Conservation (phyloP, 148 eudicot genomes). For the Arbutus unedo region DNA sequence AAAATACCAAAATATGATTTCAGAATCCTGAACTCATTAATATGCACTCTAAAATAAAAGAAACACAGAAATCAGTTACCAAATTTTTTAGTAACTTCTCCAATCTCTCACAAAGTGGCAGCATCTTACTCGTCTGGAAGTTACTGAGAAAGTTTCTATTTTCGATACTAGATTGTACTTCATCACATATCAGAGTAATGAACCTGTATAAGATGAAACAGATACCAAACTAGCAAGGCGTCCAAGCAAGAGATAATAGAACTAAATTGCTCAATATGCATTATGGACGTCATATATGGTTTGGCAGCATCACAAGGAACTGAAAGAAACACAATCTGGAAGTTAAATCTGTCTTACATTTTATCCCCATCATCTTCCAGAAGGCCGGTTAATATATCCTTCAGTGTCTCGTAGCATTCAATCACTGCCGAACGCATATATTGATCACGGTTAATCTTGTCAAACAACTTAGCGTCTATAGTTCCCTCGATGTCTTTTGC, state of each 20-base stretch:
- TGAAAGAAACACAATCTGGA: neutral
- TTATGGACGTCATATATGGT: neutral
- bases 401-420: conserved; percentile 90
- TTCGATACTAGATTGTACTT: conserved; percentile 54
- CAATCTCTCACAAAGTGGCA: conserved; percentile 73
- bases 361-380: conserved; percentile 54
- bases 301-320: conserved; percentile 2
- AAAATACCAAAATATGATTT: conserved; percentile 18
- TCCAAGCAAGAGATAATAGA: neutral
- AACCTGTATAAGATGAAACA: conserved; percentile 42
- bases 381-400: conserved; percentile 50
- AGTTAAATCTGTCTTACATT: conserved; percentile 36
- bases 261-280: neutral
- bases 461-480: conserved; percentile 72
- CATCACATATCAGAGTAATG: conserved; percentile 49
- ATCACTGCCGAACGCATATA: conserved; percentile 82
- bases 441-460: conserved; percentile 73
- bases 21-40: neutral
- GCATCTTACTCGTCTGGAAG: conserved; percentile 73
- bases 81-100: conserved; percentile 78
- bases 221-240: conserved; percentile 10
- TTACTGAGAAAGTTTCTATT: conserved; percentile 49
- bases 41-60: conserved; percentile 15
- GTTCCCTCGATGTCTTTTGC: conserved; percentile 88
- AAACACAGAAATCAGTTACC: conserved; percentile 38